These are phyloP conservation scores for Dipodascus albidus DNA, from an alignment of 805 yeast species.

Conservation along the genomic window DNA sequence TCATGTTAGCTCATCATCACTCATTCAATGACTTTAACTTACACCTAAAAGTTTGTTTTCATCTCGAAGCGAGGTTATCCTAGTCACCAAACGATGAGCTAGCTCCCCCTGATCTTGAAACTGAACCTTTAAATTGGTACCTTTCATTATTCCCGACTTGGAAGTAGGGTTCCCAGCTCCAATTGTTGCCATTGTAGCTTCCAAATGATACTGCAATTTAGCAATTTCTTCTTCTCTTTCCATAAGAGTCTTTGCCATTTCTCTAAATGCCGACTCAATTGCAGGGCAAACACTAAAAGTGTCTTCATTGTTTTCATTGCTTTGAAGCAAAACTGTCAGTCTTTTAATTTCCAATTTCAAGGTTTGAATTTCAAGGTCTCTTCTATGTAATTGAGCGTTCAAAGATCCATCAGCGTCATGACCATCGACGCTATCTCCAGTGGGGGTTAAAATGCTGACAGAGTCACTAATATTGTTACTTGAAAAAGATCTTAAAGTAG, in stretches of 20 bases:
- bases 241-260: constrained; percentile 36
- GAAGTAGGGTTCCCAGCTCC: constrained; percentile 23
- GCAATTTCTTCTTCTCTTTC: constrained; percentile 40
- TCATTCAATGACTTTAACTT: constrained; percentile 5
- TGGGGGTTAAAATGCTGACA: background rate
- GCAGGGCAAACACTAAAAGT: constrained; percentile 10
- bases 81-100: constrained; percentile 58
- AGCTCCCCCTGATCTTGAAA: constrained; percentile 52
- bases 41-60: constrained; percentile 55
- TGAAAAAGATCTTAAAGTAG: background rate
- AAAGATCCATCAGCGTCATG: constrained; percentile 1
- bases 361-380: background rate
- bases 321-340: background rate
- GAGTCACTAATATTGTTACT: background rate
- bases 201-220: constrained; percentile 52
- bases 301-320: background rate
- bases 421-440: background rate
- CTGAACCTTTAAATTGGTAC: constrained; percentile 22
- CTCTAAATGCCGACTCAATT: constrained; percentile 36
- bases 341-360: background rate
- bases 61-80: constrained; percentile 45
- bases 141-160: constrained; percentile 5
- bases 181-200: constrained; percentile 43
- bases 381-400: background rate
- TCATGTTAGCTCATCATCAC: background rate